Percentiles rank a stretch among this genome's conserved stretches.
These are phyloP conservation scores for Vaccinium myrtillus DNA, from an alignment of 148 eudicot genomes.

Conservation along the genomic window DNA sequence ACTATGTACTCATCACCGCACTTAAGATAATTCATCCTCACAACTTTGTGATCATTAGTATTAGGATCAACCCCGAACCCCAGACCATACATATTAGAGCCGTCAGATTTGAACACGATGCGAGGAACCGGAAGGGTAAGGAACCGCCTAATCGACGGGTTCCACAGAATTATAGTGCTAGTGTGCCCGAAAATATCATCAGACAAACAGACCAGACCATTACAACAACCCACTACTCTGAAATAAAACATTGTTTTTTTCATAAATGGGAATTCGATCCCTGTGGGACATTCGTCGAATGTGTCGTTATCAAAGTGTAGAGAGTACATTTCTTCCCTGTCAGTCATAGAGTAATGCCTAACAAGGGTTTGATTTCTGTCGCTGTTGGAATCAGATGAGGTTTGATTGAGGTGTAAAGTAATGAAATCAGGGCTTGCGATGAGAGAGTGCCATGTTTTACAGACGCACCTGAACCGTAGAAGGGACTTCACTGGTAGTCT, in stretches of 20 bases:
- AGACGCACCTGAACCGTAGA: neutral
- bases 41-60: slow-evolving; percentile 19
- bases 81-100: neutral
- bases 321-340: neutral
- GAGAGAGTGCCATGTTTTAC: neutral
- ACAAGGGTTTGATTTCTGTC: neutral
- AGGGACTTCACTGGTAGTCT: neutral
- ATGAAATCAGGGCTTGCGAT: neutral
- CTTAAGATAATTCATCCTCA: slow-evolving; percentile 21
- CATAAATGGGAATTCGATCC: neutral
- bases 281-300: neutral
- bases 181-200: neutral
- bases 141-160: neutral
- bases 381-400: neutral
- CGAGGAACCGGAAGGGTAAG: neutral
- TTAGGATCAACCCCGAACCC: slow-evolving; percentile 24
- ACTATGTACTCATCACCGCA: neutral
- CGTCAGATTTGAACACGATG: neutral
- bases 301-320: neutral
- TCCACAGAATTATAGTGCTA: neutral
- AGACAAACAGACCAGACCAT: neutral
- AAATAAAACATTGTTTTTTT: neutral
- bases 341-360: neutral
- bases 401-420: neutral
- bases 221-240: neutral